Percentiles rank a stretch among this genome's conserved stretches.
Evolutionary conservation across 2,329 filamentous ascomycete genomes (phyloP).

Genomic region (Phialophora chinensis): DNA sequence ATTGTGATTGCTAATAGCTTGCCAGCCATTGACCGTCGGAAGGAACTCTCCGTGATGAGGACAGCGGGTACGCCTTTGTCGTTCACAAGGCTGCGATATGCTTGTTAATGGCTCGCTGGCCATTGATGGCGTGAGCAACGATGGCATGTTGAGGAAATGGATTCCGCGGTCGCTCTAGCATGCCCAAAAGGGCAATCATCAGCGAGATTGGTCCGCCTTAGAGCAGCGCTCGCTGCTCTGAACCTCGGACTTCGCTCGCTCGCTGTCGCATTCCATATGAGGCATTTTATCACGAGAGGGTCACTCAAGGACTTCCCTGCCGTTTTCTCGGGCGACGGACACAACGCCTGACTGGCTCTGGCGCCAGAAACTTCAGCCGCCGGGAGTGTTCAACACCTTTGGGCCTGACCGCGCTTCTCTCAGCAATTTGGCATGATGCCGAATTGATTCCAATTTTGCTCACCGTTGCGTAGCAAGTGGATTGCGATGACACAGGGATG

Average conservation of each 20-base stretch:
- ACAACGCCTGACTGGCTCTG: not conserved
- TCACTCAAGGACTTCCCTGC: conserved; percentile 1
- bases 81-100: conserved; percentile 1
- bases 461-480: not conserved
- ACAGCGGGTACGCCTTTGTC: not conserved
- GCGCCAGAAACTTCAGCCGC: conserved; percentile 16
- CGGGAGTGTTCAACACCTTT: not conserved
- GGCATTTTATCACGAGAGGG: not conserved
- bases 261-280: not conserved
- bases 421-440: conserved; percentile 18
- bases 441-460: conserved; percentile 13
- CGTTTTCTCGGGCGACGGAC: conserved; percentile 5
- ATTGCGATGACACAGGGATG: conserved; percentile 13
- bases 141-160: not conserved
- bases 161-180: not conserved
- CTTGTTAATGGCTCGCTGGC: not conserved
- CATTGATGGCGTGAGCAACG: not conserved
- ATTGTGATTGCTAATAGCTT: not conserved
- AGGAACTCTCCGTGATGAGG: not conserved
- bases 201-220: not conserved
- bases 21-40: not conserved
- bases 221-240: not conserved
- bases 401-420: not conserved
- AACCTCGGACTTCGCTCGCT: not conserved
- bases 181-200: not conserved